phyloP scores from a whole-genome alignment of 2,329 filamentous ascomycete species.

The Hortaea sp. region DNA sequence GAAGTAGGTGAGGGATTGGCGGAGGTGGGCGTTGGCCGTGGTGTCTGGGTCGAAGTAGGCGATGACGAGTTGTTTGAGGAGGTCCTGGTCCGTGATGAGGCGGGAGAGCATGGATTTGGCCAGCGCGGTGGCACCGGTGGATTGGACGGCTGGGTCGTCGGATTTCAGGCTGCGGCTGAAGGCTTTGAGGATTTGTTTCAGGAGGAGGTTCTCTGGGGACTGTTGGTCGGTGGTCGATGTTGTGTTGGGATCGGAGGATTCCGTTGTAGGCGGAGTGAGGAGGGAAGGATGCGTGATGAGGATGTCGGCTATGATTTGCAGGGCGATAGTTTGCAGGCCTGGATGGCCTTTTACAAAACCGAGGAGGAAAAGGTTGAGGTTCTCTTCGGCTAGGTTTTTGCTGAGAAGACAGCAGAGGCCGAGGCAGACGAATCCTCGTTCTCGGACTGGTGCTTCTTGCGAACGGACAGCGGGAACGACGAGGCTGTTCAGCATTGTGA shows the following conservation, averaged over 20 bases:
- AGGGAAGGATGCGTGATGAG: constrained; percentile 79
- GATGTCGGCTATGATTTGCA: constrained; percentile 90
- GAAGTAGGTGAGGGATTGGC: constrained; percentile 87
- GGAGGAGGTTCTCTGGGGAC: constrained; percentile 22
- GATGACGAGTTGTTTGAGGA: constrained; percentile 76
- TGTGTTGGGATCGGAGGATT: constrained; percentile 32
- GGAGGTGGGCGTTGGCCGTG: constrained; percentile 65
- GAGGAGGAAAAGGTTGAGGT: constrained; percentile 85
- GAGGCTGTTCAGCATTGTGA: constrained; percentile 95
- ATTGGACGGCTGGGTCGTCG: constrained; percentile 63
- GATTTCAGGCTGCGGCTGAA: constrained; percentile 73
- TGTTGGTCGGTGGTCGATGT: background rate
- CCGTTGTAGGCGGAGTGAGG: constrained; percentile 46
- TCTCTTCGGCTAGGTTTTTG: constrained; percentile 82
- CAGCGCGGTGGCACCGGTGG: constrained; percentile 68
- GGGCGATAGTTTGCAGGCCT: constrained; percentile 74
- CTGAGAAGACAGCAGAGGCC: constrained; percentile 87
- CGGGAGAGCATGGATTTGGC: constrained; percentile 78
- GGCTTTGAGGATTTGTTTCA: constrained; percentile 67
- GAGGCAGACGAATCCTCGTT: constrained; percentile 79
- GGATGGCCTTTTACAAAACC: constrained; percentile 92
- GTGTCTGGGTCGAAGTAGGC: constrained; percentile 83
- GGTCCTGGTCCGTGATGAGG: constrained; percentile 57
- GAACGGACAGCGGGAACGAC: constrained; percentile 91
- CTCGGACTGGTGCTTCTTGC: constrained; percentile 84